phyloP scores from a whole-genome alignment of 177 flowering plant genomes.

The Vitis hybrid region DNA sequence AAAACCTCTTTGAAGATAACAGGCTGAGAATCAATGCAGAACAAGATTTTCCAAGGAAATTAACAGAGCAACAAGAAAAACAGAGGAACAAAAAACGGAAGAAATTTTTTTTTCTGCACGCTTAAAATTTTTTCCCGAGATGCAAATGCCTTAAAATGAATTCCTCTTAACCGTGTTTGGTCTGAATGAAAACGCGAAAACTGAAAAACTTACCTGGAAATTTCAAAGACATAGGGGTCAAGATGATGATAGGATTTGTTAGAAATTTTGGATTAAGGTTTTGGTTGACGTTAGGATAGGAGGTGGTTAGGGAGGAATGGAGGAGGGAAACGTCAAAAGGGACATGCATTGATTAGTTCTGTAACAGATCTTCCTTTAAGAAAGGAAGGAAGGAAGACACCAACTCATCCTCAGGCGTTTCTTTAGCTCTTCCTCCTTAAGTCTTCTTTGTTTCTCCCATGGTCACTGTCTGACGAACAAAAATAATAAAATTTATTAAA shows the following conservation, averaged over 20 bases:
- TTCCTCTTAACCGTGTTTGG: slow-evolving; percentile 9
- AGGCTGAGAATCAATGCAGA: not conserved
- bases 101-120: not conserved
- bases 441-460: too few relatives aligned
- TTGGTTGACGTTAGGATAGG: slow-evolving; percentile 2
- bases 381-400: too few relatives aligned
- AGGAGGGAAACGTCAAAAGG: slow-evolving; percentile 3
- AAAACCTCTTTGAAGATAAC: slow-evolving; percentile 3
- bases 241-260: not conserved
- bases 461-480: not conserved
- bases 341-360: not conserved
- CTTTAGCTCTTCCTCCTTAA: too few relatives aligned
- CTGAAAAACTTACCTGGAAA: slow-evolving; percentile 6
- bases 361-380: too few relatives aligned
- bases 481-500: too few relatives aligned
- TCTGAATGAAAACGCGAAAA: not conserved
- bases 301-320: slow-evolving; percentile 26
- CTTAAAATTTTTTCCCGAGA: not conserved
- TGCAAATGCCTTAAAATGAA: not conserved
- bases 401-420: too few relatives aligned
- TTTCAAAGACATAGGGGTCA: slow-evolving; percentile 7
- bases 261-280: not conserved
- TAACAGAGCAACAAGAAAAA: not conserved
- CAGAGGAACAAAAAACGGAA: slow-evolving; percentile 4
- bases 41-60: not conserved